Conservation (phyloP, 495 filamentous ascomycete species). For the Daldinia vernicosa region DNA sequence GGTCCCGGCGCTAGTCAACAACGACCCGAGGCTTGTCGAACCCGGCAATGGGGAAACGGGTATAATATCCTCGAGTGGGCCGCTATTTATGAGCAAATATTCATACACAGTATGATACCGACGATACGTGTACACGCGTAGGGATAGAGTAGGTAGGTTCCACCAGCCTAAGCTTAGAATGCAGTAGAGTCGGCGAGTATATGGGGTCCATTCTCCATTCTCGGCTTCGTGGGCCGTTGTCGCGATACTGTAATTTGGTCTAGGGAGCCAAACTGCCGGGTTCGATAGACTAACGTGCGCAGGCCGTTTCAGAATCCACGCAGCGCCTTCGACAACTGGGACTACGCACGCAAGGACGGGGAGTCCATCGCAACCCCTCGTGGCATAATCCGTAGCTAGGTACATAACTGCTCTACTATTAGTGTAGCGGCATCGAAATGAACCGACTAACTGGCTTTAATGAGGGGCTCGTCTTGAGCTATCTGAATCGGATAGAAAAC, state of each 20-base stretch:
- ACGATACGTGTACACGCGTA: slow-evolving; percentile 9
- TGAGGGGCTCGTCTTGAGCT: slow-evolving; percentile 19
- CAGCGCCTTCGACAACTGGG: slow-evolving; percentile 12
- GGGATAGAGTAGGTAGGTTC: slow-evolving; percentile 19
- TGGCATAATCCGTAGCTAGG: slow-evolving; percentile 22
- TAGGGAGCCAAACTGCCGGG: slow-evolving; percentile 34
- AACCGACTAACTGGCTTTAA: slow-evolving; percentile 16
- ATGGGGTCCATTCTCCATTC: slow-evolving; percentile 9
- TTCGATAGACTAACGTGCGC: slow-evolving; percentile 19
- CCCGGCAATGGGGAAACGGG: slow-evolving; percentile 28
- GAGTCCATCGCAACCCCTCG: slow-evolving; percentile 13
- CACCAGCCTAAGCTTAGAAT: slow-evolving; percentile 22
- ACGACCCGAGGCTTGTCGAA: slow-evolving; percentile 15
- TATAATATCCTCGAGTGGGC: slow-evolving; percentile 2
- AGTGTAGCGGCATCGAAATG: slow-evolving; percentile 19
- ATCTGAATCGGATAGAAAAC: slow-evolving; percentile 16
- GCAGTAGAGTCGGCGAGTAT: slow-evolving; percentile 16
- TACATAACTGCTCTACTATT: too few species aligned
- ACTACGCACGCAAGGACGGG: slow-evolving; percentile 17
- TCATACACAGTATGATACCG: slow-evolving; percentile 29
- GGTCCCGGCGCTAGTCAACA: slow-evolving; percentile 21
- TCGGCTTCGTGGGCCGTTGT: slow-evolving; percentile 32
- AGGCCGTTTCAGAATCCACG: slow-evolving; percentile 35
- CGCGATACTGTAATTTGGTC: slow-evolving; percentile 28
- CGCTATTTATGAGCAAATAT: slow-evolving; percentile 12